Conservation (phyloP, 2,329 filamentous ascomycete species). For the Epichloe hybrida region DNA sequence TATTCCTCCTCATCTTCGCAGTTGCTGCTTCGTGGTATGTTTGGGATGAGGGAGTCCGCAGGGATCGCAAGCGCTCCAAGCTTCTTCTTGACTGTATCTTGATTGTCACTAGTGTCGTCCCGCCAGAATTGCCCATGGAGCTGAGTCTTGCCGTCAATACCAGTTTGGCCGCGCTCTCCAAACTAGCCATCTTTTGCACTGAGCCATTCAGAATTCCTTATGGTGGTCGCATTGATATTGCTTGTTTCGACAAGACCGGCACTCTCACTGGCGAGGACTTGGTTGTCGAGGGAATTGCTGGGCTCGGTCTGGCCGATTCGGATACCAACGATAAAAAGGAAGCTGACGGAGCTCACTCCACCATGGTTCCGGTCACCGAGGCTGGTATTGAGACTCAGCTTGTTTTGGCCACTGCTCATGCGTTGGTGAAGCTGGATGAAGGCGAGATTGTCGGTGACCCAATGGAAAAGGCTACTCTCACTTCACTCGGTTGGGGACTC, state of each 20-base stretch:
- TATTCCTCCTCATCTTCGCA: constrained; percentile 92
- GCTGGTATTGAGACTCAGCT: constrained; percentile 73
- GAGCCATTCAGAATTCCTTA: constrained; percentile 98
- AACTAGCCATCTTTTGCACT: constrained; percentile 95
- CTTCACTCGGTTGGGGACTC: constrained; percentile 83
- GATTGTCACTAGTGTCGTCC: constrained; percentile 94
- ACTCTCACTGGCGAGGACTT: constrained; percentile 93
- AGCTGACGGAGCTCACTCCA: constrained; percentile 69
- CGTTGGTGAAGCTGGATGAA: constrained; percentile 89
- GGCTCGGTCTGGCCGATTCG: constrained; percentile 58
- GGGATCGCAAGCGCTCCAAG: constrained; percentile 94
- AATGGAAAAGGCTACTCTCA: constrained; percentile 94
- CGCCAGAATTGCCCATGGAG: constrained; percentile 98
- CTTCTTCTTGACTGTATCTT: constrained; percentile 92
- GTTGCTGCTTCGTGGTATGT: constrained; percentile 98
- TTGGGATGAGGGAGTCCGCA: constrained; percentile 89
- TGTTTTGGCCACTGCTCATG: constrained; percentile 88
- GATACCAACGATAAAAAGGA: constrained; percentile 53
- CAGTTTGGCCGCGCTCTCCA: constrained; percentile 83
- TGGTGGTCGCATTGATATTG: constrained; percentile 86
- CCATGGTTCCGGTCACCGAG: constrained; percentile 57
- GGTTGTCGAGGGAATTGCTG: constrained; percentile 92
- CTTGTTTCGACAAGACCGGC: constrained; percentile 97
- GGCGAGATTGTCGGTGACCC: constrained; percentile 95
- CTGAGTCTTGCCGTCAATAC: constrained; percentile 95